phyloP scores from a whole-genome alignment of 2,329 filamentous ascomycete species.

The Pseudogymnoascus sp. region DNA sequence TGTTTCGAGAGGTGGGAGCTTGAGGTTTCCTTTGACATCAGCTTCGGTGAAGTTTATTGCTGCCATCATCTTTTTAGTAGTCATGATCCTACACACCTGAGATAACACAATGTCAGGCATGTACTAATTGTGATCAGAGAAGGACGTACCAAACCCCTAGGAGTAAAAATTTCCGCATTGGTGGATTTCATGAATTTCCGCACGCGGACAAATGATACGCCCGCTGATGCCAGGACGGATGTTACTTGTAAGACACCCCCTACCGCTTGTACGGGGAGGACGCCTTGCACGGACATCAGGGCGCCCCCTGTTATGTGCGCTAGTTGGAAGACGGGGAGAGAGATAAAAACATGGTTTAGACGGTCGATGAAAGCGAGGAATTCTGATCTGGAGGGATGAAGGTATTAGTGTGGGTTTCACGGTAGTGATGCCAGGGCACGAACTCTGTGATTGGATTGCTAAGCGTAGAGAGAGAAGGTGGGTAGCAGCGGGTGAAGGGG shows the following conservation, averaged over 20 bases:
- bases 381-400: constrained; percentile 10
- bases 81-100: constrained; percentile 12
- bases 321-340: constrained; percentile 22
- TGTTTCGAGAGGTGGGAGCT: constrained; percentile 15
- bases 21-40: constrained; percentile 15
- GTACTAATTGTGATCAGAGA: neutral
- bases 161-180: constrained; percentile 13
- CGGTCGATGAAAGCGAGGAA: constrained; percentile 26
- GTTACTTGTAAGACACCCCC: constrained; percentile 19
- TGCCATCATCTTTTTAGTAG: constrained; percentile 20
- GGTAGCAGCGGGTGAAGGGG: constrained; percentile 16
- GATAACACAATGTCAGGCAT: neutral
- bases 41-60: constrained; percentile 11
- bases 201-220: constrained; percentile 17
- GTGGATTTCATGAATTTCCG: constrained; percentile 16
- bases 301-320: constrained; percentile 19
- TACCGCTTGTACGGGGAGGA: constrained; percentile 19
- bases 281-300: constrained; percentile 17
- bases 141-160: constrained; percentile 11
- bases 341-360: constrained; percentile 25
- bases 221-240: constrained; percentile 16
- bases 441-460: constrained; percentile 11
- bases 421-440: neutral
- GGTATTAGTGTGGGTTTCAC: neutral
- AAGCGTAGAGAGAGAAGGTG: constrained; percentile 10